Evolutionary conservation across 441 rosid genomes (phyloP).

Genomic region (Rhodomyrtus psidioides): DNA sequence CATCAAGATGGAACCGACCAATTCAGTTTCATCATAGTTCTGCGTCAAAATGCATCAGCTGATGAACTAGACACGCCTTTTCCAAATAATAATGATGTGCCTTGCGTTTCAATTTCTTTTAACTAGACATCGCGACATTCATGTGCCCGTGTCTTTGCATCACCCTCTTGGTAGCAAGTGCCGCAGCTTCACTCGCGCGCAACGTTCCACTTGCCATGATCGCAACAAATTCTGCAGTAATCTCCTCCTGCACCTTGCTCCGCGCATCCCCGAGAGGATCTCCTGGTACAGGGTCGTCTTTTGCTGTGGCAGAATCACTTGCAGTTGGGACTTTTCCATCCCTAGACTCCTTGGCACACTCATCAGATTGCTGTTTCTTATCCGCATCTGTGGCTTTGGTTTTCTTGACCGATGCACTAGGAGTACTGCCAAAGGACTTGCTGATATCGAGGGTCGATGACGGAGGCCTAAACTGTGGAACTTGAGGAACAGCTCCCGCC

Average conservation of each 20-base stretch:
- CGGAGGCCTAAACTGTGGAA: conserved; percentile 65
- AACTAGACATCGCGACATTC: conserved; percentile 32
- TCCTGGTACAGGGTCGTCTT: conserved; percentile 4
- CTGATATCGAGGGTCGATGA: conserved; percentile 4
- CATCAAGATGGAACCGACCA: neutral
- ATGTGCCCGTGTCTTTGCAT: conserved; percentile 72
- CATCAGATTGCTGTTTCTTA: conserved; percentile 5
- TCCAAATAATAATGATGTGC: neutral
- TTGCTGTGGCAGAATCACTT: conserved; percentile 5
- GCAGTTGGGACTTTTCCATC: conserved; percentile 6
- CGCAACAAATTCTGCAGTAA: conserved; percentile 55
- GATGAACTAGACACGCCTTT: neutral
- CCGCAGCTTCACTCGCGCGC: conserved; percentile 88
- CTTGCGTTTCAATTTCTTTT: neutral
- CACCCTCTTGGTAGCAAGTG: conserved; percentile 75
- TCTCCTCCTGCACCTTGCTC: conserved; percentile 87
- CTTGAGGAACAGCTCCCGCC: conserved; percentile 85
- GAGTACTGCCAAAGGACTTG: conserved; percentile 8
- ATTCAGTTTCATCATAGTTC: neutral
- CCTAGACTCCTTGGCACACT: conserved; percentile 7
- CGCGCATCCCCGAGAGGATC: conserved; percentile 77
- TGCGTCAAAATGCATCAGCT: neutral
- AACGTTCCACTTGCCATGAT: conserved; percentile 77
- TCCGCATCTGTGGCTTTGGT: neutral
- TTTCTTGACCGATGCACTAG: neutral